Conservation (phyloP, 208 protist species). For the Crithidia brevicula region DNA sequence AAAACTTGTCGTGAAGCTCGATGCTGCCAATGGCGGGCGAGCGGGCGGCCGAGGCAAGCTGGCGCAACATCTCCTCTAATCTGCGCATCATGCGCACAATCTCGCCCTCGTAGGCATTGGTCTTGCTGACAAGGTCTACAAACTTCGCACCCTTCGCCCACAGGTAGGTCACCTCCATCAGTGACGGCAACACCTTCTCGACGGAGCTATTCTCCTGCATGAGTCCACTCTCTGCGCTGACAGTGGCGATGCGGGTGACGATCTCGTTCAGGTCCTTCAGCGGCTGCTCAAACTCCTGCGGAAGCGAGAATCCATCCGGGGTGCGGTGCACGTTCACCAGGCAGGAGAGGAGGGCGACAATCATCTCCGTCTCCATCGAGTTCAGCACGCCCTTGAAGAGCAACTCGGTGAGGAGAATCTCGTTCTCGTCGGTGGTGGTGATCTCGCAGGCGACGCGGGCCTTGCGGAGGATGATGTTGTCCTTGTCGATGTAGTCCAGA, state of each 20-base stretch:
- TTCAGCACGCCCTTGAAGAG: slow-evolving; percentile 99
- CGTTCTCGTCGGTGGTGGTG: slow-evolving; percentile 96
- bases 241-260: slow-evolving; percentile 91
- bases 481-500: slow-evolving; percentile 96
- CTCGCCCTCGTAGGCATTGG: slow-evolving; percentile 98
- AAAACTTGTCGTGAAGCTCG: slow-evolving; percentile 98
- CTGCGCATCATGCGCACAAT: slow-evolving; percentile 98
- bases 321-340: slow-evolving; percentile 97
- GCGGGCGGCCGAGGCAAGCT: slow-evolving; percentile 97
- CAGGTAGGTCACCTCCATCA: slow-evolving; percentile 97
- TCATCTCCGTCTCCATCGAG: slow-evolving; percentile 96
- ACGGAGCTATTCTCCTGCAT: slow-evolving; percentile 93
- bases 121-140: slow-evolving; percentile 96
- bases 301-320: slow-evolving; percentile 87
- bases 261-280: slow-evolving; percentile 92
- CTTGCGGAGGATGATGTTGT: slow-evolving; percentile 98
- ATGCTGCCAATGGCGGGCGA: slow-evolving; percentile 97
- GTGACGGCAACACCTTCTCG: slow-evolving; percentile 94
- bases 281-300: slow-evolving; percentile 88
- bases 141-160: slow-evolving; percentile 99
- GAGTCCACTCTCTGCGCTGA: slow-evolving; percentile 94
- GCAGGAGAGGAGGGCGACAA: slow-evolving; percentile 95
- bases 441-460: slow-evolving; percentile 98
- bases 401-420: slow-evolving; percentile 98
- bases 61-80: slow-evolving; percentile 98